Conservation (phyloP, 495 filamentous ascomycete genomes). For the Lasiosphaeria hispida region DNA sequence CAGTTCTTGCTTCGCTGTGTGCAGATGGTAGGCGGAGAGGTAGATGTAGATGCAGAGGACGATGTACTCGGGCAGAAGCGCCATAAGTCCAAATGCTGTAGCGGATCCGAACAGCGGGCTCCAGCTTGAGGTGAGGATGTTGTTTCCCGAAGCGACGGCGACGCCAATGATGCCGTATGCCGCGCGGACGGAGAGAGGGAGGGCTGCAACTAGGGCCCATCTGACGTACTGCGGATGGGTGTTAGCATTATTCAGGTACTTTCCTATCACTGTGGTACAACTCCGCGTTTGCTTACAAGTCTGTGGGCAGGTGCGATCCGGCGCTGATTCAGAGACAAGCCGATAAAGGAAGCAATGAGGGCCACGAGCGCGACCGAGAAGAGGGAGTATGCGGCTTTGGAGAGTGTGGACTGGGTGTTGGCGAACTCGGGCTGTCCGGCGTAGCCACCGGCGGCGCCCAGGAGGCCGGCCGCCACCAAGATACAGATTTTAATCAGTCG, state of each 20-base stretch:
- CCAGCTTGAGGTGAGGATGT: background rate
- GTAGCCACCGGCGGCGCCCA: background rate
- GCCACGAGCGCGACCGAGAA: background rate
- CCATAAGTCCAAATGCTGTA: background rate
- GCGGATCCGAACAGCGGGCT: constrained; percentile 3
- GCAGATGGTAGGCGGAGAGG: background rate
- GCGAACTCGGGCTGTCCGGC: background rate
- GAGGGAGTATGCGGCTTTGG: background rate
- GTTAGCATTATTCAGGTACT: background rate
- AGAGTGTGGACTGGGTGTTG: background rate
- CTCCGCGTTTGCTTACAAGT: too few relatives aligned
- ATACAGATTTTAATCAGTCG: background rate
- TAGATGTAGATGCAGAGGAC: background rate
- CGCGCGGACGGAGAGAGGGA: background rate
- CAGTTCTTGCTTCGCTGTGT: background rate
- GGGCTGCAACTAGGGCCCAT: background rate
- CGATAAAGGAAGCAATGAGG: background rate
- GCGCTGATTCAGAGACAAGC: background rate
- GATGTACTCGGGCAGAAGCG: background rate
- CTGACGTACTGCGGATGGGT: background rate
- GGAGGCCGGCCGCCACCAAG: background rate
- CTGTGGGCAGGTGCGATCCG: background rate
- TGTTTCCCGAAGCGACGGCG: background rate
- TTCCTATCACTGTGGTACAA: background rate
- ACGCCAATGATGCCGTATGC: constrained; percentile 2